Base-by-base conservation (phyloP, 139 green algal genomes). In the Deuterostichococcus epilithicus region DNA sequence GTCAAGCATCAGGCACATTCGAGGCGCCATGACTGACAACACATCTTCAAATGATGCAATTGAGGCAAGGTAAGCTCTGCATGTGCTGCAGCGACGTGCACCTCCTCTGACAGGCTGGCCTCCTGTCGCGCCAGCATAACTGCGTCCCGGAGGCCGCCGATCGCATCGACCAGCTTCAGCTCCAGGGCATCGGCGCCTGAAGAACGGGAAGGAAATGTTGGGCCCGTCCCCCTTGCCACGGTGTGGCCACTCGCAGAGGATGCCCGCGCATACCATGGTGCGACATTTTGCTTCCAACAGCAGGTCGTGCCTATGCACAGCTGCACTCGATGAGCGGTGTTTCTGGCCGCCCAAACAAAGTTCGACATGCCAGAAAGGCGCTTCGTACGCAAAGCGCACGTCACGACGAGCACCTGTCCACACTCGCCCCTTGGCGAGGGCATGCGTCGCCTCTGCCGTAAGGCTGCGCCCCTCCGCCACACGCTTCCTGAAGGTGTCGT, bases 361-460 rank as follows among this genome's bases (percentile, higher is more conserved):
- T 28, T 23, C 20, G 52, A n/a, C 52, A 63, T 63, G 3, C 52
- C 20, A 23, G 8, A 28, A 28, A 63, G 42, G 42, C 42, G 28
- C 18, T n/a, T 23, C 52, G 20, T n/a, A n/a, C n/a, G n/a, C n/a
- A n/a, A n/a, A n/a, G n/a, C n/a, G n/a, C n/a, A n/a, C n/a, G n/a
- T n/a, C n/a, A n/a, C n/a, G n/a, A n/a, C n/a, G n/a, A 3, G 3
- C 28, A 28, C 52, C 80, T 5, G 70, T 75, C 65, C 70, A 84
- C 45, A 81, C 80, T 25, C 80, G 70, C 32, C 80, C 80, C 68
- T 84, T 78, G 44, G 80, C 80, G 3, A 84, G 1, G 6, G 65
- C 34, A 44, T 35, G n/a, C 20, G 71, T 76, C n/a, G 35, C 68
- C 45, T 63, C 65, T 34, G 39, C 32, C 3, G 10, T 72, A 28